Conservation (phyloP, 345 rosid genomes). For the Luvunga scandens region DNA sequence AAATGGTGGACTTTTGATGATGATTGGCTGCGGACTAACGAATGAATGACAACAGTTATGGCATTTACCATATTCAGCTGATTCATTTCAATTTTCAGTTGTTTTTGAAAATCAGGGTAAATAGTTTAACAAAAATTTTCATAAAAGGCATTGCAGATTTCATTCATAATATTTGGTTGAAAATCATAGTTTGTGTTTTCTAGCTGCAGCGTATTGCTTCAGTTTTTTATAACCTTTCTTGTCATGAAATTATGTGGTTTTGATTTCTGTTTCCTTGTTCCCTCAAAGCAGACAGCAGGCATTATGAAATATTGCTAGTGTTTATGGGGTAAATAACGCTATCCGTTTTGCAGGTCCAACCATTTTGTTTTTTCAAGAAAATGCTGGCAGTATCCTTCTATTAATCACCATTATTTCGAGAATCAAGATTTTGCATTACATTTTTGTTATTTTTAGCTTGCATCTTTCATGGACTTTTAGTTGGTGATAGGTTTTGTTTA, state of each 20-base stretch:
- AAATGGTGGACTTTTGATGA: background rate
- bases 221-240: background rate
- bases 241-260: background rate
- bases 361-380: conserved; percentile 93
- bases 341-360: conserved; percentile 83
- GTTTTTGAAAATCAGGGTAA: background rate
- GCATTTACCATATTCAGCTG: background rate
- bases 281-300: background rate
- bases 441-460: background rate
- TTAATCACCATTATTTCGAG: background rate
- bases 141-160: background rate
- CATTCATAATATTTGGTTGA: background rate
- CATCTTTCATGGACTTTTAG: background rate
- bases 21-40: background rate
- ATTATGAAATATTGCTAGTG: background rate
- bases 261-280: background rate
- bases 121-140: background rate
- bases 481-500: background rate
- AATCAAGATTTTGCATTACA: conserved; percentile 1
- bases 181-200: background rate
- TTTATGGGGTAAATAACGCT: conserved; percentile 5
- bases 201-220: background rate
- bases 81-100: background rate
- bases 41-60: background rate
- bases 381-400: conserved; percentile 98